Conservation (phyloP, 2,329 filamentous ascomycete genomes). For the Aspergillus eucalypticola region DNA sequence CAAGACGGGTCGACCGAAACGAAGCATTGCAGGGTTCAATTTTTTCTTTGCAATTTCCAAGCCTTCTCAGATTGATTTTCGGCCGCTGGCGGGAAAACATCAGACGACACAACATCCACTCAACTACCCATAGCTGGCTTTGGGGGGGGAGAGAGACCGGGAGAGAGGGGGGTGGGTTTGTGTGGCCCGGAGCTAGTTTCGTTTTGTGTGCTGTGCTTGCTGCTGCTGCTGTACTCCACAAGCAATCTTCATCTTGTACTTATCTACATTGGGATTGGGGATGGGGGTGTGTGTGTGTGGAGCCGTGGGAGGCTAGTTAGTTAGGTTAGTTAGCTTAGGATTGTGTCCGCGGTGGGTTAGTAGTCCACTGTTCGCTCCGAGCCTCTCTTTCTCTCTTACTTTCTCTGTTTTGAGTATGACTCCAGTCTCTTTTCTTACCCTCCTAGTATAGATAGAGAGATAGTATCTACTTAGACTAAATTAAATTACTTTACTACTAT, state of each 20-base stretch:
- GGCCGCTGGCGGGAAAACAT: conserved; percentile 17
- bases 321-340: neutral
- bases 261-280: neutral
- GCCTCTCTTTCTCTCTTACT: neutral
- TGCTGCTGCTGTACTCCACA: conserved; percentile 1
- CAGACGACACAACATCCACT: conserved; percentile 14
- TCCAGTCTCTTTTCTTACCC: no score
- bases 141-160: no score
- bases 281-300: conserved; percentile 11
- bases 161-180: no score
- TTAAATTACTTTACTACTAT: conserved; percentile 15
- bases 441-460: no score
- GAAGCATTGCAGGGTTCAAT: conserved; percentile 20
- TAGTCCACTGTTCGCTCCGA: conserved; percentile 12
- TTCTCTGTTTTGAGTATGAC: no score
- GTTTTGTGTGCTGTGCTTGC: neutral
- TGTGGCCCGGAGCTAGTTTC: no score
- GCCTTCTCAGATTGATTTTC: neutral
- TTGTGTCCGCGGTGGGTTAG: neutral
- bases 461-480: conserved; percentile 6
- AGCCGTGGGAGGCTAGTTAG: conserved; percentile 12
- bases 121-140: no score
- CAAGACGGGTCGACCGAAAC: conserved; percentile 19
- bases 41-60: neutral
- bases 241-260: conserved; percentile 12